Conservation (phyloP, 805 yeast genomes). For the Tetrapisispora namnaoensis region DNA sequence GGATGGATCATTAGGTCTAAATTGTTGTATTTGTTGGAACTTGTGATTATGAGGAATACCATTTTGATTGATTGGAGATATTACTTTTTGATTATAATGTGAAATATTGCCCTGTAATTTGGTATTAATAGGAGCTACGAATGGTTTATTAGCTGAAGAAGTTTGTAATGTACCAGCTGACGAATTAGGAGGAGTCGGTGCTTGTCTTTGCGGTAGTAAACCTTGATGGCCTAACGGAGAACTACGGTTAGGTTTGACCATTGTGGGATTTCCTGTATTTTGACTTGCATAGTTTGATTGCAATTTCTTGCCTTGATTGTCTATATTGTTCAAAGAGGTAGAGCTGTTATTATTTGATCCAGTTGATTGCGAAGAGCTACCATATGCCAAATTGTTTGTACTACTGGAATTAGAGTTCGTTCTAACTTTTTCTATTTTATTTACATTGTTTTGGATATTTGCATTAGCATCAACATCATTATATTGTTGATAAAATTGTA, state of each 20-base stretch:
- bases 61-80: not conserved
- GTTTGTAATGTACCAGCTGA: slow-evolving; percentile 16
- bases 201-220: slow-evolving; percentile 20
- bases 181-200: slow-evolving; percentile 24
- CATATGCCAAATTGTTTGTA: not conserved
- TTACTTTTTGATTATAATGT: not conserved
- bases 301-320: not conserved
- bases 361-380: not conserved
- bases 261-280: slow-evolving; percentile 4
- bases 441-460: slow-evolving; percentile 2
- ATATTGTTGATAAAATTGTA: slow-evolving; percentile 59
- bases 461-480: slow-evolving; percentile 18
- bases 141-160: not conserved
- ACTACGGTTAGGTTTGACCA: not conserved
- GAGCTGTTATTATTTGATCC: not conserved
- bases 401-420: not conserved
- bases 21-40: slow-evolving; percentile 7
- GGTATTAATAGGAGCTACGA: slow-evolving; percentile 4
- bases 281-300: slow-evolving; percentile 3
- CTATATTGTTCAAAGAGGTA: not conserved
- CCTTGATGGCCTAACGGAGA: slow-evolving; percentile 5
- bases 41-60: slow-evolving; percentile 4
- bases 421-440: not conserved
- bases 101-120: not conserved
- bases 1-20: slow-evolving; percentile 7